Evolutionary conservation across 352 stramenopile genomes (phyloP), one percentile per base, ranked within the genome.

Genomic region (Achlya hypogyna): DNA sequence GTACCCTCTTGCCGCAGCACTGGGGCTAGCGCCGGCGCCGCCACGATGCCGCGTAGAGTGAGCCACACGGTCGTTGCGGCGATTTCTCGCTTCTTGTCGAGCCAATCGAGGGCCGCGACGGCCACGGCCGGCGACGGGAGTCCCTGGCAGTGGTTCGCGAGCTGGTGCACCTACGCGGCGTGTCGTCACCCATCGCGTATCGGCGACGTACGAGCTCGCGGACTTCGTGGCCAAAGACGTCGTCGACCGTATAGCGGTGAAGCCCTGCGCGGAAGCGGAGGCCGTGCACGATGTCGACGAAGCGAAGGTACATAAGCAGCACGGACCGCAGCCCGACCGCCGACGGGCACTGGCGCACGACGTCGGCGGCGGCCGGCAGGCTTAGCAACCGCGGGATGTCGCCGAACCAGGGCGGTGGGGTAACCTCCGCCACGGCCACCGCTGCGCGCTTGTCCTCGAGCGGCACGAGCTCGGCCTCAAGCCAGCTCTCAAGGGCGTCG

Each of bases 391-490:
- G 49, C 49, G 25, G 4, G 25, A 56, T 10, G n/a, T n/a, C n/a
- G n/a, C n/a, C n/a, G n/a, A n/a, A n/a, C n/a, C n/a, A n/a, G n/a
- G n/a, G n/a, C n/a, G n/a, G n/a, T n/a, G n/a, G n/a, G n/a, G n/a
- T n/a, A n/a, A n/a, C n/a, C n/a, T n/a, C n/a, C n/a, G n/a, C n/a
- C n/a, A n/a, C n/a, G n/a, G n/a, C n/a, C n/a, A n/a, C n/a, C n/a
- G n/a, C n/a, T n/a, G n/a, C n/a, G n/a, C n/a, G n/a, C 38, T 45
- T 45, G 38, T 64, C 60, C 28, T 67, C 60, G 16, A 67, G 51
- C 14, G 60, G 60, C 29, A 49, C 28, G 4, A 67, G 43, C 51
- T 67, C 42, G 27, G 25, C 12, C 4, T 59, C 14, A n/a, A 67
- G 34, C 60, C 60, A 67, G 28, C 28, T 6, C 18, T 67, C 60